These are phyloP conservation scores for Hortiboletus flavorubellus DNA, from an alignment of 768 basidiomycete species.

Conservation along the genomic window DNA sequence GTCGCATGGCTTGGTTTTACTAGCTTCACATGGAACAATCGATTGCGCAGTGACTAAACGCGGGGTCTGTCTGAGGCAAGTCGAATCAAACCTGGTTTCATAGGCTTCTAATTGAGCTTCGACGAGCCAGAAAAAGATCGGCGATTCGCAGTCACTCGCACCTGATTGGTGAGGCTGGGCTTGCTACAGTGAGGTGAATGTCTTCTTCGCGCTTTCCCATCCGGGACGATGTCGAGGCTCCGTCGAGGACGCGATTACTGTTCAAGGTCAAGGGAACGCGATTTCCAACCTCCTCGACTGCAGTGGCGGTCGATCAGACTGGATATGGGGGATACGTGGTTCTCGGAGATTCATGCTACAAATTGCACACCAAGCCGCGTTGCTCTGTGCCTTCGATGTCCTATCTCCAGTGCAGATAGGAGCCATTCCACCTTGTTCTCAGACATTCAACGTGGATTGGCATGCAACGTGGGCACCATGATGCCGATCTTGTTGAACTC, in stretches of 20 bases:
- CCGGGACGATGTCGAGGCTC: conserved; percentile 13
- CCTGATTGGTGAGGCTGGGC: conserved; percentile 21
- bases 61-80: conserved; percentile 13
- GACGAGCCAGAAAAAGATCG: conserved; percentile 6
- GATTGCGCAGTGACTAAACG: conserved; percentile 12
- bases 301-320: conserved; percentile 3
- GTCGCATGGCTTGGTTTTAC: conserved; percentile 14
- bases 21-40: conserved; percentile 4
- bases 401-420: conserved; percentile 12
- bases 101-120: not conserved
- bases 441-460: conserved; percentile 19
- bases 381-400: conserved; percentile 8
- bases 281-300: conserved; percentile 6
- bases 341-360: conserved; percentile 20
- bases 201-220: conserved; percentile 10
- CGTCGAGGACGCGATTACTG: conserved; percentile 21
- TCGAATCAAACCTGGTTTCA: conserved; percentile 6
- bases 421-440: conserved; percentile 4
- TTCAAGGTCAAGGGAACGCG: conserved; percentile 10
- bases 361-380: conserved; percentile 8
- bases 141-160: conserved; percentile 12
- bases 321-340: conserved; percentile 6
- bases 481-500: conserved; percentile 7
- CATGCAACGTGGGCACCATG: conserved; percentile 20
- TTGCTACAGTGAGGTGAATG: conserved; percentile 2